Base-by-base conservation (phyloP, 1,139 yeast genomes). In the Meyerozyma sp. region DNA sequence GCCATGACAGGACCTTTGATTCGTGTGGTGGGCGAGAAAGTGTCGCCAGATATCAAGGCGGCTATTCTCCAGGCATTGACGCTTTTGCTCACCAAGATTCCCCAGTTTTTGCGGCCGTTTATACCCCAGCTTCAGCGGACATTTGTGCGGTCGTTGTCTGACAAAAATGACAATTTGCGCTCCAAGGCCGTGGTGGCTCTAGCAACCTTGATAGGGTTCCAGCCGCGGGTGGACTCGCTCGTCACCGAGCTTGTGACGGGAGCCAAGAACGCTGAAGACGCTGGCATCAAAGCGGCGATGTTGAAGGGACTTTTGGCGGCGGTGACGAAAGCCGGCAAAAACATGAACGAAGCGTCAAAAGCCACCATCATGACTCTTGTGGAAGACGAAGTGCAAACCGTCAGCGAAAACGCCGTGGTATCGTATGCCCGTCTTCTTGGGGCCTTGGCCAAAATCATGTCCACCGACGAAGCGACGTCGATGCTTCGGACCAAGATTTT, bases 61-160 rank as follows among this genome's bases (percentile, higher is more conserved):
- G 96, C 96, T 23, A 93, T 94, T 54, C 73, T 94, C 59, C 75
- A 77, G 53, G 95, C 98, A 1, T 76, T 94, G 63, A 86, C 86
- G 58, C 79, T 79, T 50, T 72, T 94, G 57, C 79, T 94, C 58
- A 66, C 70, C 34, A 88, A 89, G 71, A 86, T 93, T 55, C 97
- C 98, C 4, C 89, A 85, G 58, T 88, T 89, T 62, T 75, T 94
- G 64, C 81, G 94, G 59, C 98, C 99, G 10, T 94, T 94, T 63
- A 81, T 93, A 64, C 99, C 99, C 8, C 99, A 94, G 70, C 74
- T 94, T 54, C 98, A 94, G 68, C 80, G 99, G 63, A 94, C 98
- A 1, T 94, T 93, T 69, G 95, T 94, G 40, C 86, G 95, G 62
- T 87, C 96, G 1, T 73, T 94, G 50, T 77, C 89, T 40, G 98